phyloP scores from a whole-genome alignment of 2,329 filamentous ascomycete genomes.

The Fonsecaea pugnacius region DNA sequence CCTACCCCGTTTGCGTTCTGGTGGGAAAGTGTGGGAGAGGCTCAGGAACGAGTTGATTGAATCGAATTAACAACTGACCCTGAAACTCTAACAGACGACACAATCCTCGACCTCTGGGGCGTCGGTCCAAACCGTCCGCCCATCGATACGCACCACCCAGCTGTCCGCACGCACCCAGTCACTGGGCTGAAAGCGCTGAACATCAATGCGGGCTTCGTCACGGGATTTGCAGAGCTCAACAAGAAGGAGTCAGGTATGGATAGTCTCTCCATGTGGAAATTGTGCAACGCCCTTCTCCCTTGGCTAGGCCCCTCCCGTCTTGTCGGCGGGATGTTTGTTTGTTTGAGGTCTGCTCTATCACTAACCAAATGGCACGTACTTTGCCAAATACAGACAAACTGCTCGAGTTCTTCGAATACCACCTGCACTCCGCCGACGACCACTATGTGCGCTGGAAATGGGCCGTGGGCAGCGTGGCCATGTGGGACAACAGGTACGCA shows the following conservation, averaged over 20 bases:
- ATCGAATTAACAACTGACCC: neutral
- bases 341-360: neutral
- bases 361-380: slow-evolving; percentile 23
- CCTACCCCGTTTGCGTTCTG: neutral
- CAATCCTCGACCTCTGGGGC: slow-evolving; percentile 42
- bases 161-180: slow-evolving; percentile 39
- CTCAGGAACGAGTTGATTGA: neutral
- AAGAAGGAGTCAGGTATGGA: slow-evolving; percentile 48
- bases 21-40: neutral
- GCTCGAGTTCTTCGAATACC: slow-evolving; percentile 39
- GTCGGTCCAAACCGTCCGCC: slow-evolving; percentile 34
- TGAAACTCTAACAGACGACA: slow-evolving; percentile 41
- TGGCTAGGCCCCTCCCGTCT: neutral
- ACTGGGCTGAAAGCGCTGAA: slow-evolving; percentile 35
- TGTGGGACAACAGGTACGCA: slow-evolving; percentile 54
- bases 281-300: neutral
- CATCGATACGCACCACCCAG: slow-evolving; percentile 36
- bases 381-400: slow-evolving; percentile 30
- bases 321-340: neutral
- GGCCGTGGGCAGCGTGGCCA: slow-evolving; percentile 54
- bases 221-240: slow-evolving; percentile 56
- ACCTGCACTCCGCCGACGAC: slow-evolving; percentile 57
- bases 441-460: slow-evolving; percentile 58
- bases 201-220: slow-evolving; percentile 46
- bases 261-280: no score